Evolutionary conservation across 352 stramenopile species (phyloP).

Genomic region (Globisporangium apiculatum): DNA sequence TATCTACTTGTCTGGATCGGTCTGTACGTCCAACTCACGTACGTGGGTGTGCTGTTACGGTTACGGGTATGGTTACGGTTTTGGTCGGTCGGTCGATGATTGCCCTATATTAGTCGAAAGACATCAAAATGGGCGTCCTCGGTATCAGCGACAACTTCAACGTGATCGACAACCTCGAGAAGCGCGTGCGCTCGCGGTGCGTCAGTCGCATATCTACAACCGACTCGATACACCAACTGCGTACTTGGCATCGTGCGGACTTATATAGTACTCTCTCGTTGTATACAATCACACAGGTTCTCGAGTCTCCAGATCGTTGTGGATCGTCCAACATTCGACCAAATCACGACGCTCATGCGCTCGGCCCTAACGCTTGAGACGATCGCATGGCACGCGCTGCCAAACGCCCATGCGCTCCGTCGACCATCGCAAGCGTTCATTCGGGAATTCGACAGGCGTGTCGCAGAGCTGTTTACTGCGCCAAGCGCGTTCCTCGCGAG

Average conservation of each 20-base stretch:
- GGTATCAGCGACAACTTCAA: conserved; percentile 76
- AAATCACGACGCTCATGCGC: conserved; percentile 39
- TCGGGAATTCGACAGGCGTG: conserved; percentile 28
- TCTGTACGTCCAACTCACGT: too few relatives aligned
- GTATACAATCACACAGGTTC: conserved; percentile 31
- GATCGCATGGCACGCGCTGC: conserved; percentile 21
- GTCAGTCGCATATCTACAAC: neutral
- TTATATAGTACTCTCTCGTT: neutral
- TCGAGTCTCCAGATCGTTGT: conserved; percentile 79
- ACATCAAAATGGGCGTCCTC: conserved; percentile 78
- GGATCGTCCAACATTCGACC: conserved; percentile 41
- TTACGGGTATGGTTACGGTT: too few relatives aligned
- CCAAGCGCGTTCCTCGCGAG: conserved; percentile 37
- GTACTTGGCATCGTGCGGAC: neutral
- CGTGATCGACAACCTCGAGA: conserved; percentile 76
- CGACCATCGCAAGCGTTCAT: conserved; percentile 25
- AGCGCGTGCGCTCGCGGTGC: conserved; percentile 69
- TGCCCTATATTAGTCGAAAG: conserved; percentile 33
- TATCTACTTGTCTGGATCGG: too few relatives aligned
- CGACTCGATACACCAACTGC: neutral
- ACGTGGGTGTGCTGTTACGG: too few relatives aligned
- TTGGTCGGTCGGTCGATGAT: neutral
- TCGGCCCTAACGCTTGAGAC: conserved; percentile 29
- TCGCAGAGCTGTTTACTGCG: conserved; percentile 26
- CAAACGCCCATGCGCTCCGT: conserved; percentile 5